Evolutionary conservation across 2,329 filamentous ascomycete species (phyloP).

Genomic region (Mycogone perniciosa): DNA sequence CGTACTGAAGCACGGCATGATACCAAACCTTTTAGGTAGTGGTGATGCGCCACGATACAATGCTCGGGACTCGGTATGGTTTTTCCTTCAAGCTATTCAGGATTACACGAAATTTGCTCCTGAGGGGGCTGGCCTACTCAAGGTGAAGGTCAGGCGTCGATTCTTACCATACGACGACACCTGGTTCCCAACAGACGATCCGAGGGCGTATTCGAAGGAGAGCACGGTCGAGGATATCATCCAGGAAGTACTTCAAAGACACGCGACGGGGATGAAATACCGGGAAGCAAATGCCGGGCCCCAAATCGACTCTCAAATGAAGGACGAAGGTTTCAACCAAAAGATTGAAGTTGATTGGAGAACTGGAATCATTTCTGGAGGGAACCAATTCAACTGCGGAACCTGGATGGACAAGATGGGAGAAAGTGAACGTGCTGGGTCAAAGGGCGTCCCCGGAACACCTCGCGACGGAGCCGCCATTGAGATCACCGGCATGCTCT

Average conservation of each 20-base stretch:
- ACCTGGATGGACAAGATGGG: slow-evolving; percentile 99
- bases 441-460: slow-evolving; percentile 91
- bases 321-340: slow-evolving; percentile 83
- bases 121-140: slow-evolving; percentile 64
- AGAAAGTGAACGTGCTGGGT: slow-evolving; percentile 85
- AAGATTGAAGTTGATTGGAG: slow-evolving; percentile 91
- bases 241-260: slow-evolving; percentile 86
- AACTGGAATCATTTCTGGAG: slow-evolving; percentile 80
- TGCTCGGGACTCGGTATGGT: slow-evolving; percentile 94
- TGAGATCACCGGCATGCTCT: slow-evolving; percentile 89
- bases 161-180: slow-evolving; percentile 95
- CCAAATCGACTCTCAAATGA: slow-evolving; percentile 87
- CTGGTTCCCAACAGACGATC: slow-evolving; percentile 79
- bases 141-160: slow-evolving; percentile 71
- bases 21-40: slow-evolving; percentile 85
- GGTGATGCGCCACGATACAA: slow-evolving; percentile 89
- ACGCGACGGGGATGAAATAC: slow-evolving; percentile 86
- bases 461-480: slow-evolving; percentile 91
- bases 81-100: slow-evolving; percentile 92
- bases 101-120: slow-evolving; percentile 83
- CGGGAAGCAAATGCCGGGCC: slow-evolving; percentile 91
- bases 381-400: slow-evolving; percentile 90
- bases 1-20: slow-evolving; percentile 96
- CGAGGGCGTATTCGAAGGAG: slow-evolving; percentile 75
- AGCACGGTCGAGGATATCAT: slow-evolving; percentile 85